Conservation (phyloP, 179 eudicot species). For the Heliamphora pulchella region DNA sequence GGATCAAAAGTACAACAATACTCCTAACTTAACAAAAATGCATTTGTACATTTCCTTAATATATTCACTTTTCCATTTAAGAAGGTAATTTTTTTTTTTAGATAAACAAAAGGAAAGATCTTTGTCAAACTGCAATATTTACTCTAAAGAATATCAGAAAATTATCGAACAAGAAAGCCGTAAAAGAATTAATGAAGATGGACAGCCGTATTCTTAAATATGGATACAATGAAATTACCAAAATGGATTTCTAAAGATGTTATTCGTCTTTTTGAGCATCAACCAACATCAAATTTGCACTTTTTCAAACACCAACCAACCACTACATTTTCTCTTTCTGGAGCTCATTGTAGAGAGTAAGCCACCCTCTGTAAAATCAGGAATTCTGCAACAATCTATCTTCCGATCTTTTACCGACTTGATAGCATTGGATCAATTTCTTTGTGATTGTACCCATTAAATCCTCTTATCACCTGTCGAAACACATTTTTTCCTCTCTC, state of each 20-base stretch:
- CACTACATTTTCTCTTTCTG: background rate
- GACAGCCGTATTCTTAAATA: background rate
- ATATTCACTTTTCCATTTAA: too few relatives aligned
- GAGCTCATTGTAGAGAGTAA: background rate
- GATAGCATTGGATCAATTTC: background rate
- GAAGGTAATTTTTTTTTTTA: too few relatives aligned
- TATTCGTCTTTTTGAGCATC: background rate
- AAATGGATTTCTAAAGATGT: slow-evolving; percentile 1
- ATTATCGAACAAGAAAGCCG: too few relatives aligned
- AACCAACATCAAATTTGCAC: background rate
- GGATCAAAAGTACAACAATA: too few relatives aligned
- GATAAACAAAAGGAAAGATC: too few relatives aligned
- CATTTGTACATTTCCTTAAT: too few relatives aligned
- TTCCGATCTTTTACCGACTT: background rate
- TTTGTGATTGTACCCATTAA: background rate
- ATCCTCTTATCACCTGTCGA: background rate
- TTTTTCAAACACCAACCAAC: too few relatives aligned
- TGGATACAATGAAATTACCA: background rate
- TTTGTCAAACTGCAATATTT: too few relatives aligned
- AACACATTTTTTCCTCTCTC: background rate
- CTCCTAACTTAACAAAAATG: too few relatives aligned
- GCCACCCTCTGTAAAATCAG: background rate
- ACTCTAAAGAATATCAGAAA: too few relatives aligned
- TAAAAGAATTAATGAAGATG: too few relatives aligned
- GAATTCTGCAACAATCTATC: background rate